A percentile compares a stretch with the other conserved stretches of the same genome.
Conservation (phyloP, 352 stramenopile species). For the Phytophthora podocarpi region DNA sequence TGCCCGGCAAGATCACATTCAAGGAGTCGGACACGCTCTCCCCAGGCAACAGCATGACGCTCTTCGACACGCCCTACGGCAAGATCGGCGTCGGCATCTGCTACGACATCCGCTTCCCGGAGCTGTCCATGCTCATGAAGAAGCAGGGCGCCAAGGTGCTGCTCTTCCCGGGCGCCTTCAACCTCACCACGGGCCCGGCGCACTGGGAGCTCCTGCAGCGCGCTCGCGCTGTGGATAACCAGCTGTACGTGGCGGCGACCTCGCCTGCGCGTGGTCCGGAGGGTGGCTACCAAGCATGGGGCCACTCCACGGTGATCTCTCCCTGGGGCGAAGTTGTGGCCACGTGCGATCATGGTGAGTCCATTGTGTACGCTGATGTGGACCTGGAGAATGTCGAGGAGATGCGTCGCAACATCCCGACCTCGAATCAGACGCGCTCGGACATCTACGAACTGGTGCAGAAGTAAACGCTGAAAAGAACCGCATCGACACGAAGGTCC, state of each 20-base stretch:
- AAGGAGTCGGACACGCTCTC: slow-evolving; percentile 99
- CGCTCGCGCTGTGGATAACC: slow-evolving; percentile 93
- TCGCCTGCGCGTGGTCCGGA: slow-evolving; percentile 95
- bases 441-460: slow-evolving; percentile 95
- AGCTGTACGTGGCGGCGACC: slow-evolving; percentile 96
- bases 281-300: slow-evolving; percentile 98
- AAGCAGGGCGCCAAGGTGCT: slow-evolving; percentile 88
- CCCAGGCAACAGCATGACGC: slow-evolving; percentile 86
- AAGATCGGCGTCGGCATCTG: slow-evolving; percentile 99
- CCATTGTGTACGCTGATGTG: slow-evolving; percentile 96
- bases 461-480: slow-evolving; percentile 53
- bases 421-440: slow-evolving; percentile 91
- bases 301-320: slow-evolving; percentile 96
- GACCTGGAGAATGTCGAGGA: slow-evolving; percentile 94
- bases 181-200: slow-evolving; percentile 93
- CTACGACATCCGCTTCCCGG: slow-evolving; percentile 99
- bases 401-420: slow-evolving; percentile 97
- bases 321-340: slow-evolving; percentile 98
- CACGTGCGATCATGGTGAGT: slow-evolving; percentile 93
- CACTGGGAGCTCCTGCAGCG: slow-evolving; percentile 99
- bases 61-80: slow-evolving; percentile 90
- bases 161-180: slow-evolving; percentile 88
- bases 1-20: slow-evolving; percentile 99
- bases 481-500: background rate
- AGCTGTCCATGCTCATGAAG: slow-evolving; percentile 97